These are phyloP conservation scores for Heterobasidion irregulare DNA, from an alignment of 1,284 basidiomycete genomes.

Conservation along the genomic window DNA sequence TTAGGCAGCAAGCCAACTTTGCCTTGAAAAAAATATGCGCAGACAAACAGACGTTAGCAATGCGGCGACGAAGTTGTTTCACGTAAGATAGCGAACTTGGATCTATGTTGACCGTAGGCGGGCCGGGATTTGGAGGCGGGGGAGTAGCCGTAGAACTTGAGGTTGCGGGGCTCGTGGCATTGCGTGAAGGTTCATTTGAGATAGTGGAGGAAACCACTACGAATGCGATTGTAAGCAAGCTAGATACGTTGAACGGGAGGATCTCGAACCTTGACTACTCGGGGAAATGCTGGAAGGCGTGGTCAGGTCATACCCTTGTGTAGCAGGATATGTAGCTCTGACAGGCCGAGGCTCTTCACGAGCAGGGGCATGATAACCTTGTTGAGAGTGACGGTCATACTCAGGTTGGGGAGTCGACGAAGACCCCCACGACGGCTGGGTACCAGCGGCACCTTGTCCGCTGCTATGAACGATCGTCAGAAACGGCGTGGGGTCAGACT, in stretches of 20 bases:
- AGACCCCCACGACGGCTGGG: constrained; percentile 4
- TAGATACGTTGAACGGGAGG: not conserved
- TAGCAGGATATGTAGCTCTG: not conserved
- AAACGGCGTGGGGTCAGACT: not conserved
- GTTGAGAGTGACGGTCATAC: constrained; percentile 12
- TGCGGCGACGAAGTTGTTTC: too few species aligned
- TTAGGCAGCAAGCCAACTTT: constrained; percentile 72
- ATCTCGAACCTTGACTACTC: not conserved
- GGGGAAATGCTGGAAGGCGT: not conserved
- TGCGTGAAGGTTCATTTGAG: not conserved
- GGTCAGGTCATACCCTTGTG: not conserved
- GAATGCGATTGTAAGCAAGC: not conserved
- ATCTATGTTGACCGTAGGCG: constrained; percentile 19
- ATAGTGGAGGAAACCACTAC: not conserved
- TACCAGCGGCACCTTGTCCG: constrained; percentile 1
- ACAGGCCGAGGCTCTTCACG: not conserved
- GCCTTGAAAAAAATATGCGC: constrained; percentile 16
- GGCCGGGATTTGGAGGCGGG: constrained; percentile 10
- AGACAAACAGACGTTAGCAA: not conserved
- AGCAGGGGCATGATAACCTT: constrained; percentile 12
- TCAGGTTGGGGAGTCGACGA: not conserved
- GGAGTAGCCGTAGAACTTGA: not conserved
- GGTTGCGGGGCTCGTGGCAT: not conserved
- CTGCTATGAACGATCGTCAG: not conserved
- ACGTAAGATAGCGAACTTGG: constrained; percentile 3